These are phyloP conservation scores for Arabidopsis hybrid DNA, from an alignment of 441 rosid genomes.

Conservation along the genomic window DNA sequence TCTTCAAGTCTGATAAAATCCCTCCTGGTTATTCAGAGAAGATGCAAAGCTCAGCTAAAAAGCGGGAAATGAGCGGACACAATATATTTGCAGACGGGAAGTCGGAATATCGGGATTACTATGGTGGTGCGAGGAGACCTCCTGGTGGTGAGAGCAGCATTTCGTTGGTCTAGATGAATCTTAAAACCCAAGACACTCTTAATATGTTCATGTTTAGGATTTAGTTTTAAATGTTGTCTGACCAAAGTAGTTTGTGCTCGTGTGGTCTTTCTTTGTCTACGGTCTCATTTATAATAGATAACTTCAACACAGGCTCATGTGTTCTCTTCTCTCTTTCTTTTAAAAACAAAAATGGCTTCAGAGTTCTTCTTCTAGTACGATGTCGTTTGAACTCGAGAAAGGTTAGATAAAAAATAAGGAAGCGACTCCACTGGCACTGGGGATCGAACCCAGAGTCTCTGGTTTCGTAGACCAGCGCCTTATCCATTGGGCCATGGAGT, in stretches of 20 bases:
- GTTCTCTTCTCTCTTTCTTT: neutral
- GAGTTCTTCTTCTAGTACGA: neutral
- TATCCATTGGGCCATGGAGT: conserved; percentile 99
- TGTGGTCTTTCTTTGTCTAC: conserved; percentile 19
- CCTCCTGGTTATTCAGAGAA: conserved; percentile 64
- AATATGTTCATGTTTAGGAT: conserved; percentile 12
- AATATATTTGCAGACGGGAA: conserved; percentile 72
- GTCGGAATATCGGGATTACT: conserved; percentile 60
- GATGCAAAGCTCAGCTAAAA: conserved; percentile 60
- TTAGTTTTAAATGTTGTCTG: neutral
- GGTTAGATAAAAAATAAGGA: neutral
- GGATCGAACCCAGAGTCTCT: conserved; percentile 99
- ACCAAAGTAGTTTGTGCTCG: conserved; percentile 16
- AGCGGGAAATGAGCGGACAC: conserved; percentile 68
- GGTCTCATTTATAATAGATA: conserved; percentile 1
- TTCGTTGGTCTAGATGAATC: conserved; percentile 51
- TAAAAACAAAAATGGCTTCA: too few species aligned
- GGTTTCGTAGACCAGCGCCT: conserved; percentile 99
- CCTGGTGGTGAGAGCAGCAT: conserved; percentile 86
- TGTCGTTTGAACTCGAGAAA: neutral
- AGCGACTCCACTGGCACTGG: conserved; percentile 92
- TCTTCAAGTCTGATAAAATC: conserved; percentile 58
- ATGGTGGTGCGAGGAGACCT: conserved; percentile 72
- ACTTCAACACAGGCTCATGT: neutral
- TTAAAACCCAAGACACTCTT: neutral